phyloP scores from a whole-genome alignment of 2,329 filamentous ascomycete species.

The Myriangium duriaei region DNA sequence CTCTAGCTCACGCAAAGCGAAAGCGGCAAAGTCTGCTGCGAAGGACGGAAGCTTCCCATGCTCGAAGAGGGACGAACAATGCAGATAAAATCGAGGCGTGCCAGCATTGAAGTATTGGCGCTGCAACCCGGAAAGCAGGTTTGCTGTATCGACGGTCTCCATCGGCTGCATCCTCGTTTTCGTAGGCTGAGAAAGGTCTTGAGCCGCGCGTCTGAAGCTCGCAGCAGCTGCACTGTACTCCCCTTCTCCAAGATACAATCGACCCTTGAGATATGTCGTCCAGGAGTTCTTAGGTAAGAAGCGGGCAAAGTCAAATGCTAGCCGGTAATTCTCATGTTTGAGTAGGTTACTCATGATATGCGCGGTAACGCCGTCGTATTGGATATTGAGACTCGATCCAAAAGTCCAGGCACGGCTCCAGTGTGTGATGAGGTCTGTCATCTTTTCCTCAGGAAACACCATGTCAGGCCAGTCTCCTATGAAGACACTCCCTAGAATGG shows the following conservation, averaged over 20 bases:
- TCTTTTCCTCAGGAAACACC: slow-evolving; percentile 17
- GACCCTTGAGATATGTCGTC: slow-evolving; percentile 69
- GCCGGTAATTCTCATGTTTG: slow-evolving; percentile 29
- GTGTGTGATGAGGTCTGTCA: slow-evolving; percentile 27
- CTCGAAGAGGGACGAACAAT: slow-evolving; percentile 75
- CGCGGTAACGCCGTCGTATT: slow-evolving; percentile 27
- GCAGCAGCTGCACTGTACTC: slow-evolving; percentile 61
- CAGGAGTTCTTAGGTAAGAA: slow-evolving; percentile 46
- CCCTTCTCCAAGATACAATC: slow-evolving; percentile 60
- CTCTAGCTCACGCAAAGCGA: slow-evolving; percentile 26
- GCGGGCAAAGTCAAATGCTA: slow-evolving; percentile 54
- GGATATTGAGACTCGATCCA: slow-evolving; percentile 25
- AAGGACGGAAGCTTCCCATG: slow-evolving; percentile 62
- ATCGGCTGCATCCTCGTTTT: slow-evolving; percentile 14
- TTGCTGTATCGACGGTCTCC: slow-evolving; percentile 33
- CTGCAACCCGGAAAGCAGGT: slow-evolving; percentile 65
- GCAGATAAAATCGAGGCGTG: slow-evolving; percentile 71
- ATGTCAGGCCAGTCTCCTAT: slow-evolving; percentile 28
- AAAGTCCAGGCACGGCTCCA: slow-evolving; percentile 36
- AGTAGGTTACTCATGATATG: slow-evolving; percentile 33
- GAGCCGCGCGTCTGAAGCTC: slow-evolving; percentile 64
- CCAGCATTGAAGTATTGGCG: slow-evolving; percentile 57
- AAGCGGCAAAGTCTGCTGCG: slow-evolving; percentile 69
- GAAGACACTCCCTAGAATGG: slow-evolving; percentile 28
- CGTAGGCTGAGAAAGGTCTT: slow-evolving; percentile 14